Evolutionary conservation across 208 protist genomes (phyloP), one percentile per base, ranked within the genome.

Genomic region (Crithidia expoeki): DNA sequence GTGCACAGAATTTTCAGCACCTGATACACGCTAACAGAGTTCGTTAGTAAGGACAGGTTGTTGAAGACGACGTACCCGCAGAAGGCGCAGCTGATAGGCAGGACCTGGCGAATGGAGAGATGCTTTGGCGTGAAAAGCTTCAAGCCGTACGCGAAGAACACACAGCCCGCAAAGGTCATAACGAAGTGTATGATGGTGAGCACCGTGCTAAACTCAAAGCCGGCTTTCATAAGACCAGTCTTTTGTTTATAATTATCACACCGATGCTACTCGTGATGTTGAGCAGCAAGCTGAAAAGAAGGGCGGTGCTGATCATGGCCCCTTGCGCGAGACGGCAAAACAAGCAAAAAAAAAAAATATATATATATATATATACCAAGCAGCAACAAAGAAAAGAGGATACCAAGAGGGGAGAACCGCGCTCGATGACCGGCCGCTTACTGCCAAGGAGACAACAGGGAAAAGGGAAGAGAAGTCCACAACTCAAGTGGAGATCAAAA

Each of bases 51-150:
- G n/a, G 87, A 94, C 5, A 96, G 40, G 73, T 96, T 96, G 72
- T 93, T 95, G 65, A 93, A 94, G 23, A 93, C 85, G 5, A 96
- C 88, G 64, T 89, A 92, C 25, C 92, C 89, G 58, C 89, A 92
- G 68, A 95, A 96, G 10, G 82, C 89, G 51, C 76, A 74, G 64
- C 75, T 81, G 32, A 96, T 88, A 28, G 87, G 80, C 11, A 94
- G 11, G 9, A 95, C 85, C 17, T 65, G 65, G 2, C 46, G 40
- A 21, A 89, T 47, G 6, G 44, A 40, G 17, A 94, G 75, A 14
- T 44, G 33, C 47, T 90, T 93, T 0, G 68, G 56, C 32, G 66
- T 53, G 59, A 90, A 85, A 0, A 89, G 38, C 50, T 57, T 23
- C 0, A 76, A n/a, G 6, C 38, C 56, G 49, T 74, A 46, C 16